Percentiles rank a stretch among this genome's conserved stretches.
These are phyloP conservation scores for Ascochyta koolunga DNA, from an alignment of 2,329 filamentous ascomycete species.

Conservation along the genomic window DNA sequence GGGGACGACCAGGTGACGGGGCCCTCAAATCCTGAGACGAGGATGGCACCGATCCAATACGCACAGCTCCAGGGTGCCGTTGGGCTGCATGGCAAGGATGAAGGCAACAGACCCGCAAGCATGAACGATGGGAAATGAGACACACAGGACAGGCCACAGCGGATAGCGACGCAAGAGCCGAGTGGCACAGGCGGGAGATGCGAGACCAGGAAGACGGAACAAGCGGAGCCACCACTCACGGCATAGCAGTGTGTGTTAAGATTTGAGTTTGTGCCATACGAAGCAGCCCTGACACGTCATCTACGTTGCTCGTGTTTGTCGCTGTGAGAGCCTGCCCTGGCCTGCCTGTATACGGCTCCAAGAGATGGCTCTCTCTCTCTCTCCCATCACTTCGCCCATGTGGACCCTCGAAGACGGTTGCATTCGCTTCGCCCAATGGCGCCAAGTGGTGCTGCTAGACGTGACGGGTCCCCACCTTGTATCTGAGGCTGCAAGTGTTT, in stretches of 20 bases:
- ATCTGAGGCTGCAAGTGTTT: conserved; percentile 16
- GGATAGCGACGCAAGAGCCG: conserved; percentile 2
- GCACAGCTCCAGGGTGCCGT: conserved; percentile 2
- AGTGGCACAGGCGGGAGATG: conserved; percentile 17
- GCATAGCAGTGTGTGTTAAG: conserved; percentile 6
- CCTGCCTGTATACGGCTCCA: no score
- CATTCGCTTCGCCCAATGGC: background rate
- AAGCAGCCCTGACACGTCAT: conserved; percentile 11
- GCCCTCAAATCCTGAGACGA: conserved; percentile 13
- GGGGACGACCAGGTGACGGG: background rate
- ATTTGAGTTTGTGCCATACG: conserved; percentile 1
- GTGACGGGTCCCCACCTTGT: background rate
- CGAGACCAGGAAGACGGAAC: conserved; percentile 5
- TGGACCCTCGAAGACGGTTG: conserved; percentile 3
- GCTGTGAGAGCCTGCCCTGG: background rate
- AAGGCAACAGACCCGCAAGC: conserved; percentile 2
- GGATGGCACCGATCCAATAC: conserved; percentile 7
- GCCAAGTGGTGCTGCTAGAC: conserved; percentile 2
- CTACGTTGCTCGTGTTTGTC: conserved; percentile 4
- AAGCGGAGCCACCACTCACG: background rate
- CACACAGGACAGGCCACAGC: conserved; percentile 5
- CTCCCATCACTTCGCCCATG: background rate
- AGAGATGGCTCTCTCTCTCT: conserved; percentile 1
- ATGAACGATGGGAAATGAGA: conserved; percentile 22
- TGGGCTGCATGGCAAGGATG: conserved; percentile 1